Evolutionary conservation across 2,329 filamentous ascomycete species (phyloP).

Genomic region (Nigrospora sphaerica): DNA sequence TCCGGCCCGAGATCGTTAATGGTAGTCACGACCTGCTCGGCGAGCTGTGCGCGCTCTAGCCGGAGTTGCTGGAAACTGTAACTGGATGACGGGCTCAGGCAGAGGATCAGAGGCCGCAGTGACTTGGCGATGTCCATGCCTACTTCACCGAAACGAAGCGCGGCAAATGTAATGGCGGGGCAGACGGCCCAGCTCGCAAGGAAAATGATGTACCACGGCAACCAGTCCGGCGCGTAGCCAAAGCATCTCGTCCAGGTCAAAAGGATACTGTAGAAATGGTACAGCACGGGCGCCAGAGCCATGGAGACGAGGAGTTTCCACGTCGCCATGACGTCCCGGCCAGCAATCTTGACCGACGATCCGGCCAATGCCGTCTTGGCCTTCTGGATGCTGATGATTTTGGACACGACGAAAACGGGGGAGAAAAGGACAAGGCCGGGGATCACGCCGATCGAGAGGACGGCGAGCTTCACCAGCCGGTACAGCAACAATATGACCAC

Average conservation of each 20-base stretch:
- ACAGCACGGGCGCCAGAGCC: slow-evolving; percentile 73
- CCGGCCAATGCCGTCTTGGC: slow-evolving; percentile 77
- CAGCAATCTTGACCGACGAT: slow-evolving; percentile 82
- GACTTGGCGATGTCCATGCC: slow-evolving; percentile 99
- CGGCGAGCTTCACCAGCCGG: slow-evolving; percentile 66
- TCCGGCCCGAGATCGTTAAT: slow-evolving; percentile 95
- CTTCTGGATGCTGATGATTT: slow-evolving; percentile 74
- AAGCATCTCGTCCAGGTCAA: slow-evolving; percentile 72
- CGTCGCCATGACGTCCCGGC: slow-evolving; percentile 83
- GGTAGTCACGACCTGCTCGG: slow-evolving; percentile 75
- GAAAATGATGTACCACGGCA: slow-evolving; percentile 73
- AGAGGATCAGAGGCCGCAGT: slow-evolving; percentile 77
- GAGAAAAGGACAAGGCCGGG: slow-evolving; percentile 84
- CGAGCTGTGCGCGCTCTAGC: slow-evolving; percentile 63
- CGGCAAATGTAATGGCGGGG: slow-evolving; percentile 83
- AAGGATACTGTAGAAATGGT: slow-evolving; percentile 71
- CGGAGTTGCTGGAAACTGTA: slow-evolving; percentile 79
- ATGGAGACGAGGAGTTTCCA: slow-evolving; percentile 91
- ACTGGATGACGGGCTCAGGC: slow-evolving; percentile 74
- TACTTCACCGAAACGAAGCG: slow-evolving; percentile 91
- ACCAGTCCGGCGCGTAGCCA: slow-evolving; percentile 72
- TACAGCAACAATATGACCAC: slow-evolving; percentile 75
- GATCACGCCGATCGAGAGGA: slow-evolving; percentile 74
- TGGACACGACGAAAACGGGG: slow-evolving; percentile 79
- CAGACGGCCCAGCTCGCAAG: slow-evolving; percentile 73